These are phyloP conservation scores for Ammopiptanthus mongolicus DNA, from an alignment of 306 rosid genomes.

Conservation along the genomic window DNA sequence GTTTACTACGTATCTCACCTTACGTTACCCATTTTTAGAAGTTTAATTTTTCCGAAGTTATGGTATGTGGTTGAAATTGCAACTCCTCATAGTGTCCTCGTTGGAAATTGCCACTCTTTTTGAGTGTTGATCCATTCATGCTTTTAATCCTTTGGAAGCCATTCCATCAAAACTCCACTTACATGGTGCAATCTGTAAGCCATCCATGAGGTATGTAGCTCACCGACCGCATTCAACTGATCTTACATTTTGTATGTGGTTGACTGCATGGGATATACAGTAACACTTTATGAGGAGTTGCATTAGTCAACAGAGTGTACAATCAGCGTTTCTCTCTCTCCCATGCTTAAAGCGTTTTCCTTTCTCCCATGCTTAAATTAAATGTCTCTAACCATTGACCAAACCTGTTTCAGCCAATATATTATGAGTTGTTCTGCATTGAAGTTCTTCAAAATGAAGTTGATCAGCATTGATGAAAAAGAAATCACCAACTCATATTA, in stretches of 20 bases:
- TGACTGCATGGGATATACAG: background rate
- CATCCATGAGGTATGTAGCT: background rate
- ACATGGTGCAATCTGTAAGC: background rate
- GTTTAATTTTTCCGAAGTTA: background rate
- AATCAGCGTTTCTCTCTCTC: background rate
- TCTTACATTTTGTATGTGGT: background rate
- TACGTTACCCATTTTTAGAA: background rate
- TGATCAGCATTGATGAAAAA: background rate
- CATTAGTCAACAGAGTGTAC: background rate
- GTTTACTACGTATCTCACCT: background rate
- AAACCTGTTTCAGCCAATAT: background rate
- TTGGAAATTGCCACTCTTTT: background rate
- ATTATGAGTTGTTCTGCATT: background rate
- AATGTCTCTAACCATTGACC: background rate
- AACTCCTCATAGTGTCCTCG: background rate
- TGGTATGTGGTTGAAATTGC: background rate
- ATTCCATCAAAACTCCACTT: background rate
- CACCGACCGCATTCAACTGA: constrained; percentile 23
- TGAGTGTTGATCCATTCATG: background rate
- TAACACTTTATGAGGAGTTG: background rate
- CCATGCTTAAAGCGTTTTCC: background rate
- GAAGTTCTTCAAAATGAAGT: background rate
- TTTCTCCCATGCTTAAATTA: background rate
- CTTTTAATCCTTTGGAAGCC: background rate
- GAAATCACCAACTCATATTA: background rate